Conservation (phyloP, 1,139 yeast genomes). For the Hansenula anomala region DNA sequence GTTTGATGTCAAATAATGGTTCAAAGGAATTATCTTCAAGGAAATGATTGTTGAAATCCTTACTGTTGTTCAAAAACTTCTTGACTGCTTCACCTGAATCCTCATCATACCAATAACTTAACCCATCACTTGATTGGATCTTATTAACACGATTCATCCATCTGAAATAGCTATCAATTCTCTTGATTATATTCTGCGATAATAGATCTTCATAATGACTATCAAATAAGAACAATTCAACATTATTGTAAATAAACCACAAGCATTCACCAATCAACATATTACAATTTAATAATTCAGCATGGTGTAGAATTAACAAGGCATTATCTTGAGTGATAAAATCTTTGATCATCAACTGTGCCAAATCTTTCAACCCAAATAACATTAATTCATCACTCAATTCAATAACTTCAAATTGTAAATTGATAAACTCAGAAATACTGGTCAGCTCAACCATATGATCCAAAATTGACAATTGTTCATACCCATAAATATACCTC, state of each 20-base stretch:
- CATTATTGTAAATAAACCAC: constrained; percentile 64
- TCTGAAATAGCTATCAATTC: constrained; percentile 28
- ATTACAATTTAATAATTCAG: constrained; percentile 46
- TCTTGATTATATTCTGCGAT: constrained; percentile 23
- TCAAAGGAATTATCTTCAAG: constrained; percentile 41
- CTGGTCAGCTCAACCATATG: constrained; percentile 26
- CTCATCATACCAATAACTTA: constrained; percentile 25
- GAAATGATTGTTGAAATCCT: constrained; percentile 43
- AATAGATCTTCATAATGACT: constrained; percentile 19
- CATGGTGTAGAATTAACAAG: constrained; percentile 47
- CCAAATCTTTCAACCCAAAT: constrained; percentile 51
- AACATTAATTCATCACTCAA: constrained; percentile 63
- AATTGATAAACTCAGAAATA: constrained; percentile 45
- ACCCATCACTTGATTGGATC: constrained; percentile 6
- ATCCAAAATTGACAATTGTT: constrained; percentile 41
- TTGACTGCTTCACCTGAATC: constrained; percentile 19
- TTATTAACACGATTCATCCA: constrained; percentile 19
- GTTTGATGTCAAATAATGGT: constrained; percentile 42
- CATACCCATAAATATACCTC: constrained; percentile 54
- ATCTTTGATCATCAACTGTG: constrained; percentile 60
- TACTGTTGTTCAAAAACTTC: constrained; percentile 28
- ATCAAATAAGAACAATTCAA: constrained; percentile 60
- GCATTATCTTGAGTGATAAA: constrained; percentile 62
- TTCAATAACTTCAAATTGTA: constrained; percentile 54
- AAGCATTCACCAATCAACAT: constrained; percentile 58